phyloP scores from a whole-genome alignment of 192 early-diverging fungal species.

The Mortierella claussenii region DNA sequence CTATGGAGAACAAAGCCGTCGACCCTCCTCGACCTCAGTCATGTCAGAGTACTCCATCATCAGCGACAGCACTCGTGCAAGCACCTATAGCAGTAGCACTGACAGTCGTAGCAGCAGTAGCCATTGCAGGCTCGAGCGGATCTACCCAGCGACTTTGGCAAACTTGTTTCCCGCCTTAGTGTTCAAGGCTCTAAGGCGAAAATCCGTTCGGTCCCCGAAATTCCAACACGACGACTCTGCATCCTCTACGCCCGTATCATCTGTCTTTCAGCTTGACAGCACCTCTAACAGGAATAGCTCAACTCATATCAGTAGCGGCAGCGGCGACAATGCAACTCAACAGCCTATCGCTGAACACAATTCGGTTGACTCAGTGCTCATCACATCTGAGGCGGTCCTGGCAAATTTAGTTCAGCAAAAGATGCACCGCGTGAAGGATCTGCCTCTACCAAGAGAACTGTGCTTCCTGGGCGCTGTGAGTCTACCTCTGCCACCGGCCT shows the following conservation, averaged over 20 bases:
- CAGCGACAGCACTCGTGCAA: background rate
- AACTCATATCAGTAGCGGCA: background rate
- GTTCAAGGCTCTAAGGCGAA: conserved; percentile 33
- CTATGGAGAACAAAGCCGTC: background rate
- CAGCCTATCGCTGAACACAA: background rate
- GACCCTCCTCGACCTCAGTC: background rate
- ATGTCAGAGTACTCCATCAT: background rate
- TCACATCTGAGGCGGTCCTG: conserved; percentile 18
- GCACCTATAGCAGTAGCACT: background rate
- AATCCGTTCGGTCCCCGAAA: conserved; percentile 25
- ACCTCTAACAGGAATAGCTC: too few relatives aligned
- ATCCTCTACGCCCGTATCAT: background rate
- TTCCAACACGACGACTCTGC: conserved; percentile 36
- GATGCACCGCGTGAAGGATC: conserved; percentile 40
- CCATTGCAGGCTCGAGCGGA: background rate
- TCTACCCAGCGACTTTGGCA: conserved; percentile 37
- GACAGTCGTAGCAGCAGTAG: conserved; percentile 1
- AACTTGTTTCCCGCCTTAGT: conserved; percentile 40
- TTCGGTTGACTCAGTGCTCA: conserved; percentile 13
- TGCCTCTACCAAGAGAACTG: conserved; percentile 40
- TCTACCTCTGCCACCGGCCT: conserved; percentile 28
- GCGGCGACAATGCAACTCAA: background rate
- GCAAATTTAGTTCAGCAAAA: conserved; percentile 11
- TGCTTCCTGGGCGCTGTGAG: conserved; percentile 46
- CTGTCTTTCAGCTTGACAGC: conserved; percentile 3